Evolutionary conservation across 306 rosid genomes (phyloP), one percentile per base, ranked within the genome.

Genomic region (Pterocarpus santalinus): DNA sequence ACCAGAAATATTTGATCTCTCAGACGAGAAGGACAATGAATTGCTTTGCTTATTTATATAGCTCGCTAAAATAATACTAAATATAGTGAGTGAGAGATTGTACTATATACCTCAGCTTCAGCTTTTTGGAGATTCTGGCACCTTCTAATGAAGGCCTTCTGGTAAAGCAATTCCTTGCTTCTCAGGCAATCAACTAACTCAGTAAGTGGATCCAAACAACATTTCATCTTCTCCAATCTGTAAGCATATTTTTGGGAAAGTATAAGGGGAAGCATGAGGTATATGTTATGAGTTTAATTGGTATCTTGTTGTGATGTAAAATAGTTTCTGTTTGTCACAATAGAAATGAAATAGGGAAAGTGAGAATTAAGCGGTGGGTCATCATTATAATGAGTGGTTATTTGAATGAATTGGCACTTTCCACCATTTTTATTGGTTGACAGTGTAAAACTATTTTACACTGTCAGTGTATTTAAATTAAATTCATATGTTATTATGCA

Each of bases 81-180:
- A 64, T 36, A 14, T 63, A 70, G 5, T 56, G 12, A 72, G 62
- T 56, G 32, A 72, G 62, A 60, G 77, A 62, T 22, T 12, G 51
- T 51, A 56, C 11, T 35, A 57, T 77, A 57, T 10, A 91, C 99
- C 97, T 93, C 97, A 56, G 78, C 84, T 88, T 93, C 99, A 58
- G 98, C 92, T 77, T 88, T 90, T 69, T 72, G 65, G 76, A 95
- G 99, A 89, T 93, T 90, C 49, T 91, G 92, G 62, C 96, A 88
- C 87, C 96, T 93, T 70, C 67, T 85, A 36, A 75, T 52, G 81
- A 95, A 93, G 32, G 98, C 98, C 69, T 85, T 89, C 69, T 69
- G 76, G 64, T 90, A 90, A 62, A 87, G 81, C 32, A 82, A 76
- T 78, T 88, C 82, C 73, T 87, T 89, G 52, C 80, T 85, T 86